Evolutionary conservation across 805 yeast species (phyloP), one percentile per base, ranked within the genome.

Genomic region (Candida silvicultrix): DNA sequence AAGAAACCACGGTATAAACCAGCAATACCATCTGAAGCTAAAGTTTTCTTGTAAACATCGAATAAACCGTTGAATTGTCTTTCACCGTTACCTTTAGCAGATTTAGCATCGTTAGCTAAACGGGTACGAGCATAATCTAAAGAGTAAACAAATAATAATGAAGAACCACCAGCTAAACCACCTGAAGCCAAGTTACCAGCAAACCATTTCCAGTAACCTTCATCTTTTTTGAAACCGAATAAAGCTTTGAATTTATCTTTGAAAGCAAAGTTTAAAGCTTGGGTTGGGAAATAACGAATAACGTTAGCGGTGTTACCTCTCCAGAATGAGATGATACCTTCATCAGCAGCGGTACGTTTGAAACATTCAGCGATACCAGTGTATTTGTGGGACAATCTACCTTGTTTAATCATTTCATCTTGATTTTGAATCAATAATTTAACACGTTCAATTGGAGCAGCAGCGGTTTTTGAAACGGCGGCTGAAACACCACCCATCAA

Each of bases 281-380:
- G 97, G 72, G 97, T 90, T 74, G 97, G 97, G 95, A 89, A 89
- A 83, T 90, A 89, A 81, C 97, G 87, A 78, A 89, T 84, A 70
- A 89, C 97, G 77, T 89, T 89, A 66, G 97, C 97, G 58, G 97
- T 90, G 90, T 89, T 89, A 82, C 97, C 97, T 85, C 97, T 85
- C 97, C 97, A 89, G 92, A 89, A 89, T 55, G 97, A 75, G 59
- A 74, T 78, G 55, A 86, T 66, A 83, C 97, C 97, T 79, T 89
- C 97, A 61, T 85, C 88, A 62, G 86, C 85, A 57, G 90, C 85
- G 61, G 97, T 90, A 81, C 97, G 86, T 66, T 69, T 81, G 95
- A 90, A 89, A 78, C 96, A 88, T 68, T 89, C 97, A 54, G 62
- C 74, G 57, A 89, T 90, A 86, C 97, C 97, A 59, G 74, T 81